Base-by-base conservation (phyloP, 768 basidiomycete species). In the Suillus decipiens region DNA sequence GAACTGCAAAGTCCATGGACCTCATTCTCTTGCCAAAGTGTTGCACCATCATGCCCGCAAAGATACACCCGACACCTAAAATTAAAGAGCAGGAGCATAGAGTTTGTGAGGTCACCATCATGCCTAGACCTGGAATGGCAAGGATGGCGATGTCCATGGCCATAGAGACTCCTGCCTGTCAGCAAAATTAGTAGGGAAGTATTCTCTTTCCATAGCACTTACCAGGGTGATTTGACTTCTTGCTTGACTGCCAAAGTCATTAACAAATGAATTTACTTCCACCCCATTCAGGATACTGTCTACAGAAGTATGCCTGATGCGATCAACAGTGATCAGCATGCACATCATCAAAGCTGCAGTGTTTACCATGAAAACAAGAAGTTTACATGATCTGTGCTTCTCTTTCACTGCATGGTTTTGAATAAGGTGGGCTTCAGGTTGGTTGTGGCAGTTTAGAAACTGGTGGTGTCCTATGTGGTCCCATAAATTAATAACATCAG, bases 141-240 rank as follows among this genome's bases (percentile, higher is more conserved):
- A 59, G 58, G 58, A 59, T 59, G 58, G 19, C 39, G 39, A 39
- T 36, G 22, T 59, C 58, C 19, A 59, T 19, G 39, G 58, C 58
- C 58, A 59, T 59, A 9, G 43, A 41, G 19, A 59, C 58, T 11
- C 58, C 42, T n/a, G 59, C 59, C 59, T 59, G 10, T 31, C 58
- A 39, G 19, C 1, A 45, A 43, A 45, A 45, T 59, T 12, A 41
- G 42, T 11, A 0, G 9, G 34, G 19, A 59, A 10, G 58, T 28
- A 59, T 42, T 42, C 17, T 12, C n/a, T 33, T 37, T 15, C 6
- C 28, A 24, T 6, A 45, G 31, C 3, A 1, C 43, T 50, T 60
- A 60, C 59, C 19, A 60, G 22, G 10, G 59, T 34, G 12, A 34
- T 22, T 47, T 60, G 59, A 42, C 31, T 45, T 34, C 24, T 47